A percentile compares a stretch with the other conserved stretches of the same genome.
phyloP scores from a whole-genome alignment of 2,329 filamentous ascomycete species.

The Plenodomus tracheiphilus region DNA sequence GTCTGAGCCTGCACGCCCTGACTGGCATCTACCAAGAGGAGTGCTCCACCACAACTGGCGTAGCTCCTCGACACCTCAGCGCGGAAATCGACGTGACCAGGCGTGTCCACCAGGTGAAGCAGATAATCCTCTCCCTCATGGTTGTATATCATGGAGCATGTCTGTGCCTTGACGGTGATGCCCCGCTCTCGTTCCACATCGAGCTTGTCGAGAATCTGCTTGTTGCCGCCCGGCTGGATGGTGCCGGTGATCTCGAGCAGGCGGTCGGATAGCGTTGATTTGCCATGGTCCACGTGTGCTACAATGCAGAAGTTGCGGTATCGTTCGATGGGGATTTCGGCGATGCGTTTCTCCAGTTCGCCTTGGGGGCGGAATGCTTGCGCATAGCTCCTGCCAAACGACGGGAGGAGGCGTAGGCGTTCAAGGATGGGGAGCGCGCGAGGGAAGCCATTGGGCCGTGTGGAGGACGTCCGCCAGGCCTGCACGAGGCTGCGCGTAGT shows the following conservation, averaged over 20 bases:
- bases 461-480: constrained; percentile 37
- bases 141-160: constrained; percentile 95
- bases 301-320: constrained; percentile 98
- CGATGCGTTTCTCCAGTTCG: constrained; percentile 67
- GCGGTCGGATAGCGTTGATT: constrained; percentile 91
- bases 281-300: constrained; percentile 97
- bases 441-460: constrained; percentile 20
- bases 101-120: constrained; percentile 93
- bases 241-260: constrained; percentile 93
- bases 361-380: constrained; percentile 46
- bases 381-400: constrained; percentile 37
- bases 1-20: constrained; percentile 98
- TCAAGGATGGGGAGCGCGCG: constrained; percentile 25
- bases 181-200: constrained; percentile 95
- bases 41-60: constrained; percentile 85
- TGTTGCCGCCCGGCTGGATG: constrained; percentile 81
- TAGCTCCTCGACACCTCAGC: constrained; percentile 96
- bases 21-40: constrained; percentile 92
- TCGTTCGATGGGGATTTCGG: constrained; percentile 74
- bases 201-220: constrained; percentile 95
- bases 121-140: constrained; percentile 86
- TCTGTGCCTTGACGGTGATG: constrained; percentile 98
- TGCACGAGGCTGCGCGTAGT: constrained; percentile 48
- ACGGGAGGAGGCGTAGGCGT: constrained; percentile 22
- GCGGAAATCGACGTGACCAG: constrained; percentile 95